Evolutionary conservation across 345 rosid genomes (phyloP), one percentile per base, ranked within the genome.

Genomic region (Brassica rapa): DNA sequence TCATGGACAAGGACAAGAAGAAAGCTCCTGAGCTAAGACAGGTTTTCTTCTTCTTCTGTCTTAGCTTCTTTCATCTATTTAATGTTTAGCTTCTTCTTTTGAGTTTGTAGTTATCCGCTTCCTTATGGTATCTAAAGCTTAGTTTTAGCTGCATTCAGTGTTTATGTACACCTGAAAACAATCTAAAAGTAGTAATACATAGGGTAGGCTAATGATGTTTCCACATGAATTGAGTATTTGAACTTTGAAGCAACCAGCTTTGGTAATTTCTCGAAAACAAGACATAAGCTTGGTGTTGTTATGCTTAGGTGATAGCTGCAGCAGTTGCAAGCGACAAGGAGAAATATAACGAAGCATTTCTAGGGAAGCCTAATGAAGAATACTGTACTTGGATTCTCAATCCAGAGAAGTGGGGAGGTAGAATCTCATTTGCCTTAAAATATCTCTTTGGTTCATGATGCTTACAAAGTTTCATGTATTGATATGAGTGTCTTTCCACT

Each of bases 401-500:
- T 79, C 82, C 94, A 0, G 94, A 91, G 78, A 95, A 95, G 78
- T 95, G 98, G 99, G 99, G 98, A 91, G 98, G 99, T 95, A 1
- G n/a, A n/a, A 72, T 60, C 4, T 66, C 3, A 21, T 43, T 43
- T 75, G 56, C 32, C 8, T 0, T 7, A 69, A 46, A 19, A 51
- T 70, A 19, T 23, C 14, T 46, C 24, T 5, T 15, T 9, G 63
- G 55, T 62, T 77, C 57, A 23, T 77, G 29, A 55, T 71, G 27
- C 11, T 57, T 69, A 39, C 2, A 24, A 1, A 10, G 56, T 62
- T 49, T 35, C 32, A 11, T 55, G 66, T 53, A 12, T 12, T 78
- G 73, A 25, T 27, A 57, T 41, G 39, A 57, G 39, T 59, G 10
- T 79, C 37, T 43, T 68, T 51, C 14, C 10, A 23, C 51, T 10